Conservation (phyloP, 2,329 filamentous ascomycete species). For the Rhytidhysteron rufulum region DNA sequence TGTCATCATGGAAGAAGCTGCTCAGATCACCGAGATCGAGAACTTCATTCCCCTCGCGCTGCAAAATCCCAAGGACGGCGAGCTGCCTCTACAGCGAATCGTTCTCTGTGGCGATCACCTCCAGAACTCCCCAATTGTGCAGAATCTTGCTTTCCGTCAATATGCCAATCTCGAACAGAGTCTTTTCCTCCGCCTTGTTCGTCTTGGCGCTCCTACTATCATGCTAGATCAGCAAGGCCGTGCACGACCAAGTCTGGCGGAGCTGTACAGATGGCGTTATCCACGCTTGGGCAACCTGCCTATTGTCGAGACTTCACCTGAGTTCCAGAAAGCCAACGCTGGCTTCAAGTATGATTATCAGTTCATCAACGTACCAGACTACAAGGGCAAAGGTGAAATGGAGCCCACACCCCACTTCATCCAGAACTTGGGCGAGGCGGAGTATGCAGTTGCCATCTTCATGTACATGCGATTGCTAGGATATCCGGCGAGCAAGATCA, state of each 20-base stretch:
- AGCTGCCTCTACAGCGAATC: constrained; percentile 76
- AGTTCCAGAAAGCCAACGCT: constrained; percentile 80
- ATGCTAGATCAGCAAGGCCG: constrained; percentile 91
- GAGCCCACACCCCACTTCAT: constrained; percentile 93
- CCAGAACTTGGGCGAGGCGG: constrained; percentile 93
- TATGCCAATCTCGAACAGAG: constrained; percentile 97
- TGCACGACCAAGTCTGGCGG: constrained; percentile 79
- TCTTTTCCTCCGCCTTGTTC: constrained; percentile 84
- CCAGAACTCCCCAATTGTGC: constrained; percentile 93
- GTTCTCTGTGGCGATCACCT: constrained; percentile 93
- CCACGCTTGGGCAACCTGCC: constrained; percentile 74
- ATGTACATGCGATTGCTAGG: constrained; percentile 97
- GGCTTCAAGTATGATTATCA: constrained; percentile 94
- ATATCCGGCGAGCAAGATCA: constrained; percentile 80
- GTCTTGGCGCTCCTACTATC: constrained; percentile 87
- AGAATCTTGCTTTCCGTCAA: constrained; percentile 88
- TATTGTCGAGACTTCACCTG: constrained; percentile 61
- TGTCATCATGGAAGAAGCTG: constrained; percentile 96
- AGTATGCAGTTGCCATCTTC: constrained; percentile 92
- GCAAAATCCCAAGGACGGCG: constrained; percentile 71
- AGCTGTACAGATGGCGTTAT: constrained; percentile 93
- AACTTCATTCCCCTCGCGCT: constrained; percentile 94
- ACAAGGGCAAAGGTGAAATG: constrained; percentile 82
- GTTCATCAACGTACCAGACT: constrained; percentile 92
- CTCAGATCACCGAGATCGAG: constrained; percentile 95